Conservation (phyloP, 345 rosid genomes). For the Citrus sp. region DNA sequence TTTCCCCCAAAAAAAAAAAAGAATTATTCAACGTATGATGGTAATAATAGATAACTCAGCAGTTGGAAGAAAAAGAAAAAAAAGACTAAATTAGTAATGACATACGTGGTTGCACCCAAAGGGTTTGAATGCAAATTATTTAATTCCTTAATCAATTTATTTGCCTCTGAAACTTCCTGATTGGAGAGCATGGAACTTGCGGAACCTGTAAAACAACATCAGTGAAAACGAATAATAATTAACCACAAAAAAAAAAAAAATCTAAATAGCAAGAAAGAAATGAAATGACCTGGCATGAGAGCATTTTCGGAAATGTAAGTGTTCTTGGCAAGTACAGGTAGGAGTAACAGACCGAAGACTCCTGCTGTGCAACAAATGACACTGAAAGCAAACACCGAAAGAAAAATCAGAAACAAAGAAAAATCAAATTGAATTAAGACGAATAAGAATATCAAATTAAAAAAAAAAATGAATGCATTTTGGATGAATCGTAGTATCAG, state of each 20-base stretch:
- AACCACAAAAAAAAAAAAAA: neutral
- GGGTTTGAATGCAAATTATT: constrained; percentile 36
- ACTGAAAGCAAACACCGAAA: constrained; percentile 31
- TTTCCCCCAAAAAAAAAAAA: too few relatives aligned
- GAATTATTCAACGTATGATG: neutral
- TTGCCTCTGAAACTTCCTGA: constrained; percentile 59
- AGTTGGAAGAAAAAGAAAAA: neutral
- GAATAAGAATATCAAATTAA: neutral
- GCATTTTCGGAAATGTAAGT: constrained; percentile 98
- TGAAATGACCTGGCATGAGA: constrained; percentile 85
- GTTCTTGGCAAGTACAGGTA: constrained; percentile 89
- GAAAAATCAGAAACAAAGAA: neutral
- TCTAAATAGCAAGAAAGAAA: neutral
- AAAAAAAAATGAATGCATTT: neutral
- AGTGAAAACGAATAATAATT: neutral
- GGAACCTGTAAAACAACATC: constrained; percentile 50
- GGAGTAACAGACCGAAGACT: constrained; percentile 59
- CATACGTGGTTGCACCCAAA: constrained; percentile 57
- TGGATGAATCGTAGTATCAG: neutral
- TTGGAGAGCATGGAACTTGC: constrained; percentile 78
- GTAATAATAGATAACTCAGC: neutral
- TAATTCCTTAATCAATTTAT: constrained; percentile 61
- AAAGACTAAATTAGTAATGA: neutral
- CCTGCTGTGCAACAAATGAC: constrained; percentile 76
- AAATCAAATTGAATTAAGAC: constrained; percentile 1